These are phyloP conservation scores for Cyphellophora attinorum DNA, from an alignment of 2,329 filamentous ascomycete genomes.

Conservation along the genomic window DNA sequence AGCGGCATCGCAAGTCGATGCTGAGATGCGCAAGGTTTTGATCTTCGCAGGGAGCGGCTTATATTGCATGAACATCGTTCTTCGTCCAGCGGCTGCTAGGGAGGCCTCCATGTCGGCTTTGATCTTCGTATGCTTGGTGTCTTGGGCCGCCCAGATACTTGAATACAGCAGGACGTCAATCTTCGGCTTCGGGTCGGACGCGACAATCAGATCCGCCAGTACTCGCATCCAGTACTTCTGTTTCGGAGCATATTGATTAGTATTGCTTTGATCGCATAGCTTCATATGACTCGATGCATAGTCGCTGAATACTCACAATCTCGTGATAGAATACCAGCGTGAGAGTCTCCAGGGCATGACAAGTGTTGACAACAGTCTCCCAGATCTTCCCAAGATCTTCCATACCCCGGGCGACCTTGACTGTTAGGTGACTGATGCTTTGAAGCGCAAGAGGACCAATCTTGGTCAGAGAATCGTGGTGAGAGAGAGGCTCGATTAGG, in stretches of 20 bases:
- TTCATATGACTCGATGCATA: too few species aligned
- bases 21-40: too few species aligned
- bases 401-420: background rate
- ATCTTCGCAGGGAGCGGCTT: too few species aligned
- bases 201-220: constrained; percentile 25
- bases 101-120: too few species aligned
- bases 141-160: background rate
- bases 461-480: background rate
- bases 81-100: too few species aligned
- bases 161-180: background rate
- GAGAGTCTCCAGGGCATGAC: background rate
- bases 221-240: constrained; percentile 11
- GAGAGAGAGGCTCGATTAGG: background rate
- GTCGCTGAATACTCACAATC: too few species aligned
- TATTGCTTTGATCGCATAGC: too few species aligned
- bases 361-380: background rate
- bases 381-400: background rate
- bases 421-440: background rate
- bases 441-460: background rate
- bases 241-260: too few species aligned
- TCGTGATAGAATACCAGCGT: background rate
- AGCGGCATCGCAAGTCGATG: too few species aligned
- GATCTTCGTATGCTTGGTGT: too few species aligned
- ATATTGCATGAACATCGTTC: too few species aligned
- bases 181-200: constrained; percentile 9